A percentile compares a stretch with the other conserved stretches of the same genome.
Conservation (phyloP, 768 basidiomycete genomes). For the Phanerochaete carnosa region DNA sequence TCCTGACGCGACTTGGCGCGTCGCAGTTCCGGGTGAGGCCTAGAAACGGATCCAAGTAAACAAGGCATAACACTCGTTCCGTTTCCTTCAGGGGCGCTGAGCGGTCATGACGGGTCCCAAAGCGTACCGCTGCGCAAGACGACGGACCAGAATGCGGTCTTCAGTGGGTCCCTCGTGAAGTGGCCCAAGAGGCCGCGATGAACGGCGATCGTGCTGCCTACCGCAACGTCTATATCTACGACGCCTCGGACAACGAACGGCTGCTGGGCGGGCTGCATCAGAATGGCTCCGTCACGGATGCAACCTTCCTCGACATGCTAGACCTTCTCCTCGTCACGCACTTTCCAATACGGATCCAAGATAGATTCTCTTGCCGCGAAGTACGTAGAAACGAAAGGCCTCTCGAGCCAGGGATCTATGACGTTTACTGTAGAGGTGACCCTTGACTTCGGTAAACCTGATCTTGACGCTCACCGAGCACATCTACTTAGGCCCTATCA, state of each 20-base stretch:
- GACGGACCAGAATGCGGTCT: not conserved
- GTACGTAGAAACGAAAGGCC: not conserved
- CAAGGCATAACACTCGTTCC: too few relatives aligned
- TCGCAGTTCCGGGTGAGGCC: too few relatives aligned
- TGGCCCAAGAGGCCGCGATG: not conserved
- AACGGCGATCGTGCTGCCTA: not conserved
- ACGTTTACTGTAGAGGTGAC: not conserved
- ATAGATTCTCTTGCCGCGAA: not conserved
- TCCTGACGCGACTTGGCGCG: too few relatives aligned
- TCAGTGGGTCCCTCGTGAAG: not conserved
- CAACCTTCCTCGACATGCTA: not conserved
- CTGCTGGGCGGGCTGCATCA: not conserved
- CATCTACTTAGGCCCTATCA: not conserved
- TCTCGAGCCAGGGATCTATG: not conserved
- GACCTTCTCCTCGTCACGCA: not conserved
- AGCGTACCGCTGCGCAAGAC: not conserved
- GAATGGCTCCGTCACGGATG: not conserved
- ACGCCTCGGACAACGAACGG: not conserved
- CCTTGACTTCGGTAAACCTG: too few relatives aligned
- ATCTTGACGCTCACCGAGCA: too few relatives aligned
- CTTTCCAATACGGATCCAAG: not conserved
- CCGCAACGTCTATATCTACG: not conserved
- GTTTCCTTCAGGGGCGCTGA: not conserved
- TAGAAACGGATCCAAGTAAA: too few relatives aligned
- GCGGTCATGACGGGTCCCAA: not conserved